Conservation (phyloP, 192 early-diverging fungal species). For the Piromyces finnis region DNA sequence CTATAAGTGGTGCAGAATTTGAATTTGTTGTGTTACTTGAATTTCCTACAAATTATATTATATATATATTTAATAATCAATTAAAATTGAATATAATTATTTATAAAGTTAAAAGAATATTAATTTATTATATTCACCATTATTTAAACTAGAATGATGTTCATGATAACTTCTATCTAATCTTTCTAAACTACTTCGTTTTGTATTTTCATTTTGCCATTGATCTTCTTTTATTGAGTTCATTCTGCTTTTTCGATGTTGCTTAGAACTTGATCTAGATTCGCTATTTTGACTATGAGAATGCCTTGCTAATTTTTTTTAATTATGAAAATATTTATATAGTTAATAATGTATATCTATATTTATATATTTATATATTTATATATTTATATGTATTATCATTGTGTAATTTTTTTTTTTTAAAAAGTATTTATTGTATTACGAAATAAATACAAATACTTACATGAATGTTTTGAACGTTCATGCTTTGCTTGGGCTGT, state of each 20-base stretch:
- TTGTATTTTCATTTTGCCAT: not conserved
- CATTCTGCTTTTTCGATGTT: not conserved
- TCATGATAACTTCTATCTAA: not conserved
- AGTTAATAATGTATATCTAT: no score
- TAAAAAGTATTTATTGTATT: no score
- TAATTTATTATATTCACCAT: not conserved
- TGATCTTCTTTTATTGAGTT: not conserved
- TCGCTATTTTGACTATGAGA: not conserved
- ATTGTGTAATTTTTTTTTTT: no score
- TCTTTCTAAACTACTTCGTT: not conserved
- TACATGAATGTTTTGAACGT: slow-evolving; percentile 5
- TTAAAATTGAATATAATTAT: no score
- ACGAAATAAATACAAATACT: no score
- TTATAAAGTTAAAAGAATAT: no score
- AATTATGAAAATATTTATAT: no score
- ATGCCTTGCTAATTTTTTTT: not conserved
- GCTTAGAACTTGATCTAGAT: not conserved
- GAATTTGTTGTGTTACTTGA: not conserved
- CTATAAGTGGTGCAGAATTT: not conserved
- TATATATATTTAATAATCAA: no score
- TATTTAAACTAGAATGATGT: not conserved
- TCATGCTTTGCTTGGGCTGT: slow-evolving; percentile 58
- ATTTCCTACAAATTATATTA: not conserved
- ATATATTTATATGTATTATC: no score
- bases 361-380: no score